Conservation (phyloP, 345 rosid genomes). For the Eucalyptus cladocalyx region DNA sequence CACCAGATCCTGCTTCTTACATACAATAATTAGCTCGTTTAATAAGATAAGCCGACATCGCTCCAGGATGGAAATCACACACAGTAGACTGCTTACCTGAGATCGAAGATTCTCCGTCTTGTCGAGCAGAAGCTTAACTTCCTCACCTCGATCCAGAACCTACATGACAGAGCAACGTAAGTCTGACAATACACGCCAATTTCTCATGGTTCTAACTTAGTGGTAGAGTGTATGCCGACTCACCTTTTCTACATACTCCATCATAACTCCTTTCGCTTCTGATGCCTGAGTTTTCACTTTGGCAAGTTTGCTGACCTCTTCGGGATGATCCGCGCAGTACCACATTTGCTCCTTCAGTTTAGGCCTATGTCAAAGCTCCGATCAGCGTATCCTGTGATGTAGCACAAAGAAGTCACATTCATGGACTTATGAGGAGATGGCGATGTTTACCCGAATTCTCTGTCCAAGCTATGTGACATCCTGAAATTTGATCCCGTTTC, state of each 20-base stretch:
- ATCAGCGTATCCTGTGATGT: neutral
- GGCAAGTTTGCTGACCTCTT: constrained; percentile 41
- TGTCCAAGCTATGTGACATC: constrained; percentile 12
- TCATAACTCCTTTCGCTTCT: constrained; percentile 48
- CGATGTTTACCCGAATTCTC: constrained; percentile 5
- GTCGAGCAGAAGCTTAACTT: constrained; percentile 26
- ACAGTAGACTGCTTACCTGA: constrained; percentile 1
- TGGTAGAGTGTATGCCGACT: neutral
- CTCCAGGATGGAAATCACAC: neutral
- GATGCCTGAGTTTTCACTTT: constrained; percentile 51
- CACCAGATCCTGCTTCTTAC: neutral
- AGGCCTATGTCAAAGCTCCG: constrained; percentile 1
- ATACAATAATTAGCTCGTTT: neutral
- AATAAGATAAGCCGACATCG: neutral
- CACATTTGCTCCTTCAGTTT: constrained; percentile 41
- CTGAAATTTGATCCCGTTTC: too few relatives aligned
- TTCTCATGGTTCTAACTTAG: neutral
- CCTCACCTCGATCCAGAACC: constrained; percentile 34
- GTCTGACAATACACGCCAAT: neutral
- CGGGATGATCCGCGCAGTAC: neutral
- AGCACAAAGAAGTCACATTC: neutral
- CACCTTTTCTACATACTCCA: constrained; percentile 46
- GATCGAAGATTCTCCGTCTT: constrained; percentile 32
- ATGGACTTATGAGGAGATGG: neutral
- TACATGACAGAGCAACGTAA: neutral